phyloP scores from a whole-genome alignment of 23 red algal species.

The Chondrus crispus region DNA sequence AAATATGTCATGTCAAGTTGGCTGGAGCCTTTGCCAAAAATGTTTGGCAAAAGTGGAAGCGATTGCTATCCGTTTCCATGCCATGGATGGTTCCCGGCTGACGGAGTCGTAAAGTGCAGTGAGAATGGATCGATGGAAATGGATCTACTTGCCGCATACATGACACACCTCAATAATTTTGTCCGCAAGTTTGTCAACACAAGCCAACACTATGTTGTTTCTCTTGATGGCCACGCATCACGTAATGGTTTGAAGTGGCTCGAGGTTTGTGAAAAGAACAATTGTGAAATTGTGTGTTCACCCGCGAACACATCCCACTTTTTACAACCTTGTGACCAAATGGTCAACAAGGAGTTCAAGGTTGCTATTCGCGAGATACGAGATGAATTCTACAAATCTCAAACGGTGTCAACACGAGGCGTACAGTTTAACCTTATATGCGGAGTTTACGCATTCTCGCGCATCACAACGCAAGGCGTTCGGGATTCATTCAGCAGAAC shows the following conservation, averaged over 20 bases:
- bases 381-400: neutral
- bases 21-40: too few relatives aligned
- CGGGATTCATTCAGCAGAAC: neutral
- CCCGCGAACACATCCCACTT: neutral
- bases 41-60: too few relatives aligned
- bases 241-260: neutral
- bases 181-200: neutral
- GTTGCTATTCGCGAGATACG: neutral
- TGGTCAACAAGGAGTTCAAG: slow-evolving; percentile 14
- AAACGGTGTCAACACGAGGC: neutral
- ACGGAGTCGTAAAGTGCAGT: neutral
- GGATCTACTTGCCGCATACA: neutral
- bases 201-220: neutral
- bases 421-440: neutral
- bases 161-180: neutral
- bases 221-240: neutral
- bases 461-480: neutral
- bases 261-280: neutral
- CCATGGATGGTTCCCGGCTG: too few relatives aligned
- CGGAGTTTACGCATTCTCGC: neutral
- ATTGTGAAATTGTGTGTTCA: neutral
- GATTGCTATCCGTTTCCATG: too few relatives aligned
- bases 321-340: neutral
- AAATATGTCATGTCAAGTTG: neutral
- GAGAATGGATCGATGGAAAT: slow-evolving; percentile 6